Conservation (phyloP, 768 basidiomycete genomes). For the Tylopilus felleus region DNA sequence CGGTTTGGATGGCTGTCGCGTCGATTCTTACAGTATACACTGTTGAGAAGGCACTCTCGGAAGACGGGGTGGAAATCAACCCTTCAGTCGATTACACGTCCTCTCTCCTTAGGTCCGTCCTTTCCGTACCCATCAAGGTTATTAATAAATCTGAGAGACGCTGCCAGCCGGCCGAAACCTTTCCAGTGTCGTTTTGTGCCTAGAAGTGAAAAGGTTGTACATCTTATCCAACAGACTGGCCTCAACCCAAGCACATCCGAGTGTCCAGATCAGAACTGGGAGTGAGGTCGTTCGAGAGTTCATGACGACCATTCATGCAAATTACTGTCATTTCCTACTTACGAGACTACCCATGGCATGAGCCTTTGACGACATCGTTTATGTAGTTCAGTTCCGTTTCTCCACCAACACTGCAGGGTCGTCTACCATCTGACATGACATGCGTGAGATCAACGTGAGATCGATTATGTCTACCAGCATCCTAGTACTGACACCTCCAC, state of each 20-base stretch:
- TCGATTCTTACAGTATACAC: constrained; percentile 39
- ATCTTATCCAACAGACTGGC: constrained; percentile 27
- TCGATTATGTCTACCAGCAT: constrained; percentile 43
- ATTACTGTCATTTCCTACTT: no score
- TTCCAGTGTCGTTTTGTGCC: constrained; percentile 39
- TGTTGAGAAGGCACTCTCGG: constrained; percentile 35
- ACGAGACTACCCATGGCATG: neutral
- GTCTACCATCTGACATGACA: neutral
- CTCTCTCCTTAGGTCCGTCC: constrained; percentile 34
- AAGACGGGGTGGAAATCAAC: constrained; percentile 34
- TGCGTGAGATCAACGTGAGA: neutral
- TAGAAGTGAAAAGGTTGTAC: constrained; percentile 31
- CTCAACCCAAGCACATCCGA: neutral
- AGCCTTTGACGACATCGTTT: neutral
- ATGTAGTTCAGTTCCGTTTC: neutral
- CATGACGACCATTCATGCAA: neutral
- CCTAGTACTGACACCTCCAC: constrained; percentile 43
- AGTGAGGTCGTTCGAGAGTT: neutral
- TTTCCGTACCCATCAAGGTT: neutral
- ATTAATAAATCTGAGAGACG: neutral
- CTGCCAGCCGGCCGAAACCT: constrained; percentile 39
- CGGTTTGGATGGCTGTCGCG: constrained; percentile 42
- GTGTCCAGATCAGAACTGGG: neutral
- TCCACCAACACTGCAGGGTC: neutral
- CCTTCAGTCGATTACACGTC: constrained; percentile 36